Percentiles rank a stretch among this genome's conserved stretches.
Evolutionary conservation across 495 filamentous ascomycete species (phyloP).

Genomic region (Cryomyces minteri): DNA sequence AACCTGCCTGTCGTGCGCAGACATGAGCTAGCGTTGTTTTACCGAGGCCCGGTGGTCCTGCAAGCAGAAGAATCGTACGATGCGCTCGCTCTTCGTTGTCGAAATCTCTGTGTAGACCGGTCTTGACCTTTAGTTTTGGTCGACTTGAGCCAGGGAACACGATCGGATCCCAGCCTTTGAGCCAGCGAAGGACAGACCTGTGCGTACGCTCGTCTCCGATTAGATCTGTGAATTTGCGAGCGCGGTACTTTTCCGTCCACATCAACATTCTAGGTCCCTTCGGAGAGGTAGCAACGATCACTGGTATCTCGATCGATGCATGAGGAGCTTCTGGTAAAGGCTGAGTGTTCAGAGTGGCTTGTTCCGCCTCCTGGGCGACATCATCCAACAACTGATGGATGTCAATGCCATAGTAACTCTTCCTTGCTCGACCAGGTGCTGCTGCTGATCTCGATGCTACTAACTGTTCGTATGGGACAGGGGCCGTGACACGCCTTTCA

Average conservation of each 20-base stretch:
- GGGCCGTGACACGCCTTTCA: conserved; percentile 26
- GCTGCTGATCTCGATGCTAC: conserved; percentile 50
- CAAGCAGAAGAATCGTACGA: conserved; percentile 73
- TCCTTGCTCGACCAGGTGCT: conserved; percentile 52
- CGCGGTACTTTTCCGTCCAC: conserved; percentile 44
- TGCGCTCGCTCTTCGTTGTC: conserved; percentile 47
- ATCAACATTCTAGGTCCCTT: conserved; percentile 12
- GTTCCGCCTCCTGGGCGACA: conserved; percentile 26
- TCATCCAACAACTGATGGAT: conserved; percentile 67
- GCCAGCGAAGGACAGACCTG: conserved; percentile 76
- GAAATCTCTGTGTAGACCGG: conserved; percentile 21
- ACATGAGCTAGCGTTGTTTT: conserved; percentile 96
- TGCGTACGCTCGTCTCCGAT: conserved; percentile 92
- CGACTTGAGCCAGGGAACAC: conserved; percentile 63
- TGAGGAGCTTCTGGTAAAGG: not conserved
- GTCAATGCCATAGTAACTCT: conserved; percentile 79
- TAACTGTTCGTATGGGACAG: conserved; percentile 45
- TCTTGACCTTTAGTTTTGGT: conserved; percentile 26
- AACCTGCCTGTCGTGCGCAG: conserved; percentile 84
- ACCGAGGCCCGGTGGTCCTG: conserved; percentile 80
- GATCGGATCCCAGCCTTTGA: conserved; percentile 83
- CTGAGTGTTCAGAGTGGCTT: not conserved
- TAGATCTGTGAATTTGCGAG: conserved; percentile 77
- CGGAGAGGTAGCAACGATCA: not conserved
- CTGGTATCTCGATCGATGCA: conserved; percentile 8